Base-by-base conservation (phyloP, 768 basidiomycete genomes). In the Russula foetens region DNA sequence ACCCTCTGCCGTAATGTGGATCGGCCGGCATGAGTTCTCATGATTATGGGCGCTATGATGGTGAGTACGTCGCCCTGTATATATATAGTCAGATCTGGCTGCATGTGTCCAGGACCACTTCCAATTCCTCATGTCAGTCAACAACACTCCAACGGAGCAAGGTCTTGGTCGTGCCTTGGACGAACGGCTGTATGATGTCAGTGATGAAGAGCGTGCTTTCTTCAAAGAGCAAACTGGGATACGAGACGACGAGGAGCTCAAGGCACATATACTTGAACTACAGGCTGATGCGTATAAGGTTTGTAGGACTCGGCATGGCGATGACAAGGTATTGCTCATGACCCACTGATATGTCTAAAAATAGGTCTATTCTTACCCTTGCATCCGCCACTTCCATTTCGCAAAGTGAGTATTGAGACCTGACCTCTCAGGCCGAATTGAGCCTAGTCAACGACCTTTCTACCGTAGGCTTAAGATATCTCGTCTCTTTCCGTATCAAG, bases 201-300 rank as follows among this genome's bases (percentile, higher is more conserved):
- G 28, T 19, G 51, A 38, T 14, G 67, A 66, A 14, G 67, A 68
- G 51, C 29, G 43, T 14, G 53, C 28, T n/a, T 69, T 70, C 52
- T 38, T 68, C 51, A 69, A 63, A 45, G 26, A 21, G 19, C 47
- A 58, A 46, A 73, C 73, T 1, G 70, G 71, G 11, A 75, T 75
- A 48, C 59, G 66, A 23, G 70, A 71, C 46, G 65, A 66, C 1
- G 69, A 71, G 0, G 69, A 72, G 57, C 66, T 75, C 26, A 73
- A 69, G 60, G 50, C 58, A 39, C 74, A 75, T 58, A 62, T 75
- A 0, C 14, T 74, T 7, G 28, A 43, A 0, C 63, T 74, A 14
- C 72, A 71, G 55, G 62, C 53, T 4, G 68, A 73, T 38, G 72
- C 71, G 3, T 75, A 72, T 43, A 56, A 49, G 56, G 74, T 74